phyloP scores from a whole-genome alignment of 257 asterid species.

The Jacaranda mimosifolia region DNA sequence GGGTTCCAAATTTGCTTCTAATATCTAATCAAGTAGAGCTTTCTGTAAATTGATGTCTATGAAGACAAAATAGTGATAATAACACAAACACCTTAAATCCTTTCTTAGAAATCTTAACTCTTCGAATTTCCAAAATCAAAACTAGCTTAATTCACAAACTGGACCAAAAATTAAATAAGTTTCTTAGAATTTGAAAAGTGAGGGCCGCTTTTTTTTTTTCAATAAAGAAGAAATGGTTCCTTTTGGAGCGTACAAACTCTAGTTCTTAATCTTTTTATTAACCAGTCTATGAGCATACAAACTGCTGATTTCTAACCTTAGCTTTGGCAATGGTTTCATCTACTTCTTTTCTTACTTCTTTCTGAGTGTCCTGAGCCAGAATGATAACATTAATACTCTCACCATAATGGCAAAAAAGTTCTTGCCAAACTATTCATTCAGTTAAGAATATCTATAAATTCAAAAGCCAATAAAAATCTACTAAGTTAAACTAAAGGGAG shows the following conservation, averaged over 20 bases:
- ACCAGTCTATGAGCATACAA: too few relatives aligned
- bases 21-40: slow-evolving; percentile 9
- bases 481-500: neutral
- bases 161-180: neutral
- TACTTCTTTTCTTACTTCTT: slow-evolving; percentile 81
- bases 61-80: neutral
- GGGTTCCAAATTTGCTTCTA: slow-evolving; percentile 17
- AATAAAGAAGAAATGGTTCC: too few relatives aligned
- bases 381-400: slow-evolving; percentile 4
- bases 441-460: slow-evolving; percentile 14
- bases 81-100: neutral
- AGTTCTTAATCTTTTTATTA: too few relatives aligned
- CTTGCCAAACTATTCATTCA: neutral
- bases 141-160: slow-evolving; percentile 19
- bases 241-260: too few relatives aligned
- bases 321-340: slow-evolving; percentile 98
- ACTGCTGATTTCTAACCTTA: slow-evolving; percentile 64
- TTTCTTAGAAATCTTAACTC: slow-evolving; percentile 3
- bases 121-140: slow-evolving; percentile 6
- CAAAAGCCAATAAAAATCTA: neutral
- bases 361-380: slow-evolving; percentile 81
- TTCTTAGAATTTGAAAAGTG: too few relatives aligned
- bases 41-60: neutral
- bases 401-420: neutral
- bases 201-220: too few relatives aligned